Conservation (phyloP, 441 rosid genomes). For the Dalechampia spathulata region DNA sequence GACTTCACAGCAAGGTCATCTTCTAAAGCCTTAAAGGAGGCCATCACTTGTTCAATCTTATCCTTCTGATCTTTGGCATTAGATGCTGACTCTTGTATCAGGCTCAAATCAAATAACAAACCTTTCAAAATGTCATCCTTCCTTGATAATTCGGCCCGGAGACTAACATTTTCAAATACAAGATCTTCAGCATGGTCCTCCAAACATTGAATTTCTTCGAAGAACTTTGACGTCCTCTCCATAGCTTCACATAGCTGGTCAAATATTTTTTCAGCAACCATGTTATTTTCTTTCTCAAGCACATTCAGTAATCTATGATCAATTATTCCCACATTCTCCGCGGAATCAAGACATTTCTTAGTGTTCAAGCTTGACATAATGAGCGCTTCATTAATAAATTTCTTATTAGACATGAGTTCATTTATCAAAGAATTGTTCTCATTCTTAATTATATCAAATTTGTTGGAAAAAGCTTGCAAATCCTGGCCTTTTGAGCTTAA, state of each 20-base stretch:
- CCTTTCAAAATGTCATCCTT: slow-evolving; percentile 84
- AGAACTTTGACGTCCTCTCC: slow-evolving; percentile 36
- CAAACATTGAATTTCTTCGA: slow-evolving; percentile 45
- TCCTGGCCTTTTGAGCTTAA: slow-evolving; percentile 38
- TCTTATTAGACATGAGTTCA: slow-evolving; percentile 23
- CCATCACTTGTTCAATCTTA: slow-evolving; percentile 52
- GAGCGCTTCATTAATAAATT: slow-evolving; percentile 25
- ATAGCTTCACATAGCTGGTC: slow-evolving; percentile 38
- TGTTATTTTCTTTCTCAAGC: slow-evolving; percentile 31
- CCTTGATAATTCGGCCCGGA: slow-evolving; percentile 65
- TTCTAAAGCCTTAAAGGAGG: slow-evolving; percentile 64
- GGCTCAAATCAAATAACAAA: slow-evolving; percentile 78
- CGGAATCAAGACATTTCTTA: slow-evolving; percentile 30
- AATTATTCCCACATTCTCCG: slow-evolving; percentile 23
- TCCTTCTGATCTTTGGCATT: slow-evolving; percentile 73
- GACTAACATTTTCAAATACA: slow-evolving; percentile 44
- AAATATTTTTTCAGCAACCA: slow-evolving; percentile 36
- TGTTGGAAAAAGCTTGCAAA: slow-evolving; percentile 29
- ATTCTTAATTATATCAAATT: slow-evolving; percentile 29
- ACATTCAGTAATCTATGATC: slow-evolving; percentile 25
- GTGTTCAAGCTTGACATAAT: slow-evolving; percentile 28
- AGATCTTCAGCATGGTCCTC: slow-evolving; percentile 46
- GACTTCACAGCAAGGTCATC: slow-evolving; percentile 60
- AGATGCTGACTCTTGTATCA: slow-evolving; percentile 92
- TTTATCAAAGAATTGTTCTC: slow-evolving; percentile 36